phyloP scores from a whole-genome alignment of 345 rosid species.

The Citrus mangshanensis region DNA sequence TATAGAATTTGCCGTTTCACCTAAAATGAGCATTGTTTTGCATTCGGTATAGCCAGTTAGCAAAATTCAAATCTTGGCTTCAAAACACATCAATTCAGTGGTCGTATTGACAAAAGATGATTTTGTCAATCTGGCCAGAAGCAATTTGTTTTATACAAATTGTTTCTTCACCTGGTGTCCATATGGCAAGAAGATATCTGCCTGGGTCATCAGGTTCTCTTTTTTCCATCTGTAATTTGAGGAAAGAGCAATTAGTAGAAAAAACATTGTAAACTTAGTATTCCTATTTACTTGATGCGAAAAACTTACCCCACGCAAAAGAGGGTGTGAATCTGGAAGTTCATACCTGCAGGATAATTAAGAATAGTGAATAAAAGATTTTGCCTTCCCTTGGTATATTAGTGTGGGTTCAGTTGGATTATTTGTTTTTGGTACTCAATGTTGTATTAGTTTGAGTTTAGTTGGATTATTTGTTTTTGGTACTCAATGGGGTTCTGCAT shows the following conservation, averaged over 20 bases:
- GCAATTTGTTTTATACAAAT: neutral
- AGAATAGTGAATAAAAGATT: conserved; percentile 9
- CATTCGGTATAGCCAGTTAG: conserved; percentile 4
- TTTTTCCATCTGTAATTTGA: conserved; percentile 62
- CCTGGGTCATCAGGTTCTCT: conserved; percentile 82
- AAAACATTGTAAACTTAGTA: conserved; percentile 5
- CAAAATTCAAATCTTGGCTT: conserved; percentile 7
- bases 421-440: neutral
- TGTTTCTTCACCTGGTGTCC: conserved; percentile 83
- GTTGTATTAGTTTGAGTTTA: neutral
- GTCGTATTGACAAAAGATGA: neutral
- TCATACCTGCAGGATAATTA: conserved; percentile 60
- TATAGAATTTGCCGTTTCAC: conserved; percentile 81
- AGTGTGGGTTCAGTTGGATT: neutral
- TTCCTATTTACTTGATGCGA: conserved; percentile 5
- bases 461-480: neutral
- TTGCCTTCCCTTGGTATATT: neutral
- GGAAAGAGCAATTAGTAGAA: conserved; percentile 8
- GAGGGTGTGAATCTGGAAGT: conserved; percentile 89
- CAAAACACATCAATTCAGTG: neutral
- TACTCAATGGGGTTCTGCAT: neutral
- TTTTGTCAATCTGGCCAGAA: neutral
- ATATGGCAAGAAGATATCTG: conserved; percentile 85
- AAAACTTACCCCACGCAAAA: conserved; percentile 60
- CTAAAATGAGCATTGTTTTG: conserved; percentile 32